Conservation (phyloP, 306 rosid genomes). For the Quercus dentata region DNA sequence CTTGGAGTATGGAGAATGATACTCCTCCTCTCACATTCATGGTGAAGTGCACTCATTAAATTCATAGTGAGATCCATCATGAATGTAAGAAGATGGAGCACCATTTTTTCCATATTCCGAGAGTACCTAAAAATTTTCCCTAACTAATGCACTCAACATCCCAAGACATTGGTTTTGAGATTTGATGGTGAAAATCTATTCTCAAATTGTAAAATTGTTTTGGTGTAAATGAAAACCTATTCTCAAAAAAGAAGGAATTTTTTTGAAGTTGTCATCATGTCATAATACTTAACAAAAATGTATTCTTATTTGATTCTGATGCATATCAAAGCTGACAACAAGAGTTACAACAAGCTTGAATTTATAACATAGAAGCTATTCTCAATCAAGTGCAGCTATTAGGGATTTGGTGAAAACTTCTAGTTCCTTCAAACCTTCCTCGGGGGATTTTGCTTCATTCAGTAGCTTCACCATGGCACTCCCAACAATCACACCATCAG, state of each 20-base stretch:
- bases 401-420: slow-evolving; percentile 56
- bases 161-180: no score
- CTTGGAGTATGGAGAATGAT: no score
- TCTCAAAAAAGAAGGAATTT: background rate
- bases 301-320: background rate
- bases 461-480: slow-evolving; percentile 87
- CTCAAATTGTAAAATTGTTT: no score
- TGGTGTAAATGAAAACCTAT: background rate
- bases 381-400: slow-evolving; percentile 55
- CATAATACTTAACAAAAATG: background rate
- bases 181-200: no score
- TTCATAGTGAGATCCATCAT: no score
- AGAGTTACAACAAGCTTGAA: background rate
- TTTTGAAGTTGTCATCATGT: background rate
- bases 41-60: accelerated
- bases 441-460: slow-evolving; percentile 74
- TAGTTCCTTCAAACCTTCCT: slow-evolving; percentile 79
- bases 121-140: no score
- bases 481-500: slow-evolving; percentile 93
- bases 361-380: background rate
- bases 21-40: no score
- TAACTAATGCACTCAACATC: no score
- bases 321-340: background rate
- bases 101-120: accelerated
- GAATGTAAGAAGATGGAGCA: no score